These are phyloP conservation scores for Triticum turgidum DNA, from an alignment of 176 grass and related monocot genomes.

Conservation along the genomic window DNA sequence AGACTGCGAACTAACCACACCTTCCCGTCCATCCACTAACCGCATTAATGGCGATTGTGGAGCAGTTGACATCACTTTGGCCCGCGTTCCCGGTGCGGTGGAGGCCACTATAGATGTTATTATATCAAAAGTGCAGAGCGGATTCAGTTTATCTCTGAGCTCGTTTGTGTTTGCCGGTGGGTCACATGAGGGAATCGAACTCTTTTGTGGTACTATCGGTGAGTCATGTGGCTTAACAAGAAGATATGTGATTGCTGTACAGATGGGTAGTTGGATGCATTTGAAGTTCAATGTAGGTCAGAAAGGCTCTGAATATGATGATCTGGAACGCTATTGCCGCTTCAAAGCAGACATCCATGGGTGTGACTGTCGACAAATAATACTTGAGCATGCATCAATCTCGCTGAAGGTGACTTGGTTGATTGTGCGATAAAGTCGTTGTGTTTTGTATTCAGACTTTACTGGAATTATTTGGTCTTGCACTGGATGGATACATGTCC, in stretches of 20 bases:
- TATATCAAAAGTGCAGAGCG: neutral
- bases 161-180: neutral
- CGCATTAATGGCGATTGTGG: neutral
- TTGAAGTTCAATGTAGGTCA: neutral
- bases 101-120: neutral
- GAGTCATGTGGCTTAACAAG: neutral
- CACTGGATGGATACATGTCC: neutral
- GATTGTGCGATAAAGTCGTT: neutral
- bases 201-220: neutral
- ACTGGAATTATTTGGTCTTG: neutral
- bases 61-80: neutral
- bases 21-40: neutral
- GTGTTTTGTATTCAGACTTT: neutral
- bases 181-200: neutral
- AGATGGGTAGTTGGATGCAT: neutral
- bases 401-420: conserved; percentile 14
- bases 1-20: neutral
- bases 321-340: neutral
- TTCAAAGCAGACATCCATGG: neutral
- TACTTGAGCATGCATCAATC: neutral
- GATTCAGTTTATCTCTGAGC: neutral
- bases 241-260: neutral
- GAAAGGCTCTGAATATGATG: neutral
- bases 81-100: neutral
- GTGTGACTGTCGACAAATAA: neutral